These are phyloP conservation scores for Aspergillus fumigatiaffinis DNA, from an alignment of 2,329 filamentous ascomycete genomes.

Conservation along the genomic window DNA sequence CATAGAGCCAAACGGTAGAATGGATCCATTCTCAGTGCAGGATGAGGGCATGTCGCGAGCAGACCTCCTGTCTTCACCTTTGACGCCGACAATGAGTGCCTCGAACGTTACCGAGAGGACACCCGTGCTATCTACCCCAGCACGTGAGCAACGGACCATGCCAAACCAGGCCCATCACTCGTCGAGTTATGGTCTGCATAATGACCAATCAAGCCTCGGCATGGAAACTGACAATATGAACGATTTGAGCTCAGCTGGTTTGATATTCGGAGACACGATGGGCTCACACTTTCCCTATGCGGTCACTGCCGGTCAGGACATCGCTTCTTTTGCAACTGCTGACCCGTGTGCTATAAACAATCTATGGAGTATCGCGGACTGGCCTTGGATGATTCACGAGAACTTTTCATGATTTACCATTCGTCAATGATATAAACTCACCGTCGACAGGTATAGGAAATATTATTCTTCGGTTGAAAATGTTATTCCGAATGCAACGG, in stretches of 20 bases:
- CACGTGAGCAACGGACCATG: not conserved
- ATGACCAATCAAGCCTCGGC: not conserved
- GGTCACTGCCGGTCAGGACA: not conserved
- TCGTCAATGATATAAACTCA: not conserved
- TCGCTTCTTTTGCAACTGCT: not conserved
- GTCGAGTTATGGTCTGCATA: not conserved
- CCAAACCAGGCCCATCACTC: not conserved
- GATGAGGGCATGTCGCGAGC: not conserved
- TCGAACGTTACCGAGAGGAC: not conserved
- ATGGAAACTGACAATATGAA: not conserved
- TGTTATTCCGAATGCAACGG: too few relatives aligned
- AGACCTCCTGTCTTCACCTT: not conserved
- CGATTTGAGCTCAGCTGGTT: not conserved
- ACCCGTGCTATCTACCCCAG: not conserved
- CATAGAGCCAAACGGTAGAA: not conserved
- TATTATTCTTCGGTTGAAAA: not conserved
- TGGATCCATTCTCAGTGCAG: not conserved
- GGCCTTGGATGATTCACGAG: constrained; percentile 31
- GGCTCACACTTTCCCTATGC: not conserved
- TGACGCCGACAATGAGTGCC: not conserved
- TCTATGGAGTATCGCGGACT: constrained; percentile 32
- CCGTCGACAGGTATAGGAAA: not conserved
- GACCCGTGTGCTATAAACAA: constrained; percentile 20
- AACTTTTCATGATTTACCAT: constrained; percentile 11
- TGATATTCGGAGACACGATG: not conserved